A percentile compares a stretch with the other conserved stretches of the same genome.
phyloP scores from a whole-genome alignment of 345 rosid genomes.

The Salix viminalis region DNA sequence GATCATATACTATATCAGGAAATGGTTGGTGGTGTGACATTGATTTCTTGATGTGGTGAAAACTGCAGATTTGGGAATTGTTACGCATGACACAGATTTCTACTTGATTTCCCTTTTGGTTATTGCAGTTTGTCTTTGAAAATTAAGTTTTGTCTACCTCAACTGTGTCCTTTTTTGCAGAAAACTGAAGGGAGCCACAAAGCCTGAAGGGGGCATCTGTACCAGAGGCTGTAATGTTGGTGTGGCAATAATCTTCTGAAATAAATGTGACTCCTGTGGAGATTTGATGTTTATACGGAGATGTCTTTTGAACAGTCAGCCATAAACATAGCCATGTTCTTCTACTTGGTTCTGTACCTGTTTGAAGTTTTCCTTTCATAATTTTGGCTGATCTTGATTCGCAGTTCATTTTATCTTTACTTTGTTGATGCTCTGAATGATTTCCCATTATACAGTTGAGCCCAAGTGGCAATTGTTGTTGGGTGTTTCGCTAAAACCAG shows the following conservation, averaged over 20 bases:
- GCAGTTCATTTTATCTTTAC: not conserved
- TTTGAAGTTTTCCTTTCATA: not conserved
- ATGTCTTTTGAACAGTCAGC: not conserved
- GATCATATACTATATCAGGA: too few species aligned
- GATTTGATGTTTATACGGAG: slow-evolving; percentile 6
- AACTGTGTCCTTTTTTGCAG: slow-evolving; percentile 6
- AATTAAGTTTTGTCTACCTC: not conserved
- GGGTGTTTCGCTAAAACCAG: not conserved
- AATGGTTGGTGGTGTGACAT: not conserved
- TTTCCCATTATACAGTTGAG: not conserved
- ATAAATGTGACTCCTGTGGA: slow-evolving; percentile 17
- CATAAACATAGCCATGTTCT: not conserved
- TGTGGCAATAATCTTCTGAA: not conserved
- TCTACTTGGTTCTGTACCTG: not conserved
- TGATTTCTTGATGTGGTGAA: not conserved
- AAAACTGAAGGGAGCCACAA: slow-evolving; percentile 7
- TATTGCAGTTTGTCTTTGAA: not conserved
- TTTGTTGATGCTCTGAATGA: not conserved
- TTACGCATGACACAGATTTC: not conserved
- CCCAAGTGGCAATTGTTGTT: not conserved
- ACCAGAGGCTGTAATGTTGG: not conserved
- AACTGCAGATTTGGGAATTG: too few species aligned
- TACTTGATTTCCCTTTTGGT: not conserved
- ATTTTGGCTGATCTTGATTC: not conserved
- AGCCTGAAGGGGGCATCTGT: not conserved